Conservation (phyloP, 2,329 filamentous ascomycete species). For the Orbilia quercus region DNA sequence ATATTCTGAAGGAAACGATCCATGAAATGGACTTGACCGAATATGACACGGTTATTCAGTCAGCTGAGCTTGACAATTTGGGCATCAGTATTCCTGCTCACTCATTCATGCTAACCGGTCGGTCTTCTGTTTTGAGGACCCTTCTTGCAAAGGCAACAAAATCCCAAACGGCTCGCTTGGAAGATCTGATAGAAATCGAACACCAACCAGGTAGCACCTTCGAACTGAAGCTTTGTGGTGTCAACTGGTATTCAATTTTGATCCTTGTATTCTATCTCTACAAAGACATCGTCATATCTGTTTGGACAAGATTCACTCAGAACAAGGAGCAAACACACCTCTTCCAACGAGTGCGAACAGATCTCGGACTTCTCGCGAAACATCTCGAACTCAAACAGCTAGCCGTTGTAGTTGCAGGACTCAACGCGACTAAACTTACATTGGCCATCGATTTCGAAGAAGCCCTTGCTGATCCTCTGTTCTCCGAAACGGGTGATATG, state of each 20-base stretch:
- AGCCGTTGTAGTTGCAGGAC: slow-evolving; percentile 81
- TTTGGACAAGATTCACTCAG: slow-evolving; percentile 79
- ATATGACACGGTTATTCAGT: slow-evolving; percentile 58
- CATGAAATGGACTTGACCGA: slow-evolving; percentile 53
- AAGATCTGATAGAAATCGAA: slow-evolving; percentile 46
- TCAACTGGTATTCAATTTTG: slow-evolving; percentile 82
- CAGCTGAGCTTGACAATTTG: slow-evolving; percentile 50
- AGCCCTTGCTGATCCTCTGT: slow-evolving; percentile 75
- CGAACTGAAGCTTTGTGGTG: slow-evolving; percentile 73
- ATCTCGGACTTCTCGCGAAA: slow-evolving; percentile 63
- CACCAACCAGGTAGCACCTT: slow-evolving; percentile 65
- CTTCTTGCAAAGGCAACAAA: slow-evolving; percentile 41
- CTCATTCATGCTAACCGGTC: slow-evolving; percentile 79
- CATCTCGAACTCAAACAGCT: slow-evolving; percentile 64
- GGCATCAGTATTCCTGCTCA: slow-evolving; percentile 79
- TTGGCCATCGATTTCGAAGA: slow-evolving; percentile 67
- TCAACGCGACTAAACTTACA: slow-evolving; percentile 63
- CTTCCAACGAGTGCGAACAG: slow-evolving; percentile 81
- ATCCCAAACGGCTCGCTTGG: slow-evolving; percentile 19
- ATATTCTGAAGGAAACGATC: slow-evolving; percentile 45
- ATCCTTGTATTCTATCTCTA: slow-evolving; percentile 85
- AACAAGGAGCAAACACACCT: slow-evolving; percentile 73
- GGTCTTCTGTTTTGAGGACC: slow-evolving; percentile 69
- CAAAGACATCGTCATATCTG: slow-evolving; percentile 80
- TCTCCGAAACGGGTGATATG: slow-evolving; percentile 76